phyloP scores from a whole-genome alignment of 2,329 filamentous ascomycete genomes.

The Colletotrichum acutatum region DNA sequence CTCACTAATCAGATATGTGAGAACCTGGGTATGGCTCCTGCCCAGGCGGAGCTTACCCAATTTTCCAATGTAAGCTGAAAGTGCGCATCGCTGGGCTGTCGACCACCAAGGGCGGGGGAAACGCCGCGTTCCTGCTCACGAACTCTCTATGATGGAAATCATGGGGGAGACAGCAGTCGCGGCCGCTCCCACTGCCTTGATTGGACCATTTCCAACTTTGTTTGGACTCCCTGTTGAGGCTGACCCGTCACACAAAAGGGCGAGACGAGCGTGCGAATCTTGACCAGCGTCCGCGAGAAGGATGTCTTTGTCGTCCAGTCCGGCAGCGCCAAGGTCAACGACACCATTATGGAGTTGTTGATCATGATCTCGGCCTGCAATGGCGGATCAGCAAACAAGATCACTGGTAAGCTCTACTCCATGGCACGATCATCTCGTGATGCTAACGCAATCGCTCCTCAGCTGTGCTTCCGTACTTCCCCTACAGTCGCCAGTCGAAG shows the following conservation, averaged over 20 bases:
- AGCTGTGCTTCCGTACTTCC: conserved; percentile 95
- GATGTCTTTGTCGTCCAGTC: conserved; percentile 99
- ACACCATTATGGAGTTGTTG: conserved; percentile 98
- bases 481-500: conserved; percentile 99
- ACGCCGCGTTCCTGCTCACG: neutral
- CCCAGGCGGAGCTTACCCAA: conserved; percentile 73
- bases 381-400: conserved; percentile 94
- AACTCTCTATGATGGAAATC: neutral
- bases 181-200: conserved; percentile 32
- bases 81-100: conserved; percentile 28
- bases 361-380: conserved; percentile 99
- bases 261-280: conserved; percentile 76
- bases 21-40: conserved; percentile 74
- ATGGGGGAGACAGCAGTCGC: neutral
- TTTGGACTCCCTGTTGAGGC: conserved; percentile 40
- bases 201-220: conserved; percentile 32
- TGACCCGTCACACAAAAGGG: conserved; percentile 59
- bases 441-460: conserved; percentile 24
- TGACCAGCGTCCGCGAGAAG: conserved; percentile 89
- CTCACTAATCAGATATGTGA: conserved; percentile 75
- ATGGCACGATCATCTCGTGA: conserved; percentile 18
- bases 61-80: conserved; percentile 73
- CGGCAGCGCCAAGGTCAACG: conserved; percentile 94
- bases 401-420: conserved; percentile 76
- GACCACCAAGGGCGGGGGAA: conserved; percentile 18